Evolutionary conservation across 352 stramenopile species (phyloP), one percentile per base, ranked within the genome.

Genomic region (Elongisporangium anandrum): DNA sequence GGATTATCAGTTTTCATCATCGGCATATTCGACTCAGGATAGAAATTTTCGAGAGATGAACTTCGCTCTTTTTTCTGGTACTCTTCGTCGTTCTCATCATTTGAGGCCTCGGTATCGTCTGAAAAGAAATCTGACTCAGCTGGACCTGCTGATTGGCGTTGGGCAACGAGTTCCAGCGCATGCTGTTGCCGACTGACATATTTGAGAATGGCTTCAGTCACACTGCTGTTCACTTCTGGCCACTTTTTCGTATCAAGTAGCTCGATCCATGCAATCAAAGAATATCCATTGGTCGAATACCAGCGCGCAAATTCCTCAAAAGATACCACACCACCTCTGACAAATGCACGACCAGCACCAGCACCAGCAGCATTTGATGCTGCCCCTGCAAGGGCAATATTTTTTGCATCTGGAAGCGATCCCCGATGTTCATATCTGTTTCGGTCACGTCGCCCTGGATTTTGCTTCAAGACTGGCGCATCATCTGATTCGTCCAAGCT

Each of bases 221-320:
- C 77, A 0, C 72, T 73, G 19, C 65, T 63, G 57, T 70, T 79
- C 29, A 93, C 84, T 50, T 79, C 72, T 0, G 83, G 86, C 85
- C 86, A 95, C 58, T 95, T 95, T 57, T 90, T 90, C 2, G 84
- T 66, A 49, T 93, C 84, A 12, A 96, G 59, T 0, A 97, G 60
- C 59, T 96, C 87, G 50, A 96, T 81, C 87, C 87, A 97, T 3
- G 88, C 82, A 16, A 95, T 94, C 26, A 92, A 84, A 19, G 78
- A 85, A 57, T 88, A 87, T 3, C 88, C 88, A 54, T 89, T 72
- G 19, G 82, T 72, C 10, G 80, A 88, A 62, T 96, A 97, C 88
- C 88, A 97, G 10, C 79, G 66, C 6, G 79, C 83, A 69, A 97
- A 97, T 49, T 92, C 79, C 55, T 93, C 79, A 54, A 95, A 94